A percentile compares a stretch with the other conserved stretches of the same genome.
Evolutionary conservation across 352 stramenopile genomes (phyloP).

Genomic region (Phytophthora cryptogea): DNA sequence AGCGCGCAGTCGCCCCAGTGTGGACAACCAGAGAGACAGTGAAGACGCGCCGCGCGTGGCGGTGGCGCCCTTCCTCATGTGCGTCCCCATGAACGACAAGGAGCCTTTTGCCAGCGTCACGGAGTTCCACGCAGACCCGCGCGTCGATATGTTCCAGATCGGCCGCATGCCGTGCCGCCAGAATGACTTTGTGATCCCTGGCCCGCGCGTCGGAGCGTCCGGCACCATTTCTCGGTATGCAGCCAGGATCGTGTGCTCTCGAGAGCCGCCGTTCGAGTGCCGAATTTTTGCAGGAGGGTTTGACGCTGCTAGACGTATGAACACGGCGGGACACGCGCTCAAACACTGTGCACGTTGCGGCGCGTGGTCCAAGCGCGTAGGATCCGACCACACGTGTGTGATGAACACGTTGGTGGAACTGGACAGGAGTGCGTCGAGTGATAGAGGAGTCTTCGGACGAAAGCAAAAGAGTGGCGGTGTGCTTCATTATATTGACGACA

Average conservation of each 20-base stretch:
- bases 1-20: conserved; percentile 6
- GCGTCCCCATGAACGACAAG: conserved; percentile 71
- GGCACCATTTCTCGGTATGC: conserved; percentile 80
- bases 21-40: conserved; percentile 14
- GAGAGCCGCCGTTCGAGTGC: conserved; percentile 65
- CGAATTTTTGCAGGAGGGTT: conserved; percentile 75
- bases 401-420: conserved; percentile 29
- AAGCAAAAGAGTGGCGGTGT: conserved; percentile 10
- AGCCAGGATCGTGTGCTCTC: conserved; percentile 64
- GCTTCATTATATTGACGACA: conserved; percentile 30
- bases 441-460: conserved; percentile 9
- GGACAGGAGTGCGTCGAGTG: neutral
- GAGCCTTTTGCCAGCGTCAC: conserved; percentile 61
- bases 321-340: conserved; percentile 62
- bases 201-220: conserved; percentile 68
- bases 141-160: conserved; percentile 81
- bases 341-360: conserved; percentile 62
- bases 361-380: conserved; percentile 57
- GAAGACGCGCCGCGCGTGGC: neutral
- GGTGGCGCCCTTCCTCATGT: conserved; percentile 51
- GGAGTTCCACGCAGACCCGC: conserved; percentile 57
- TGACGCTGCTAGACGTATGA: conserved; percentile 56
- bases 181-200: conserved; percentile 83
- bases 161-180: conserved; percentile 73
- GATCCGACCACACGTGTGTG: conserved; percentile 51